These are phyloP conservation scores for Fusarium globosum DNA, from an alignment of 2,329 filamentous ascomycete genomes.

Conservation along the genomic window DNA sequence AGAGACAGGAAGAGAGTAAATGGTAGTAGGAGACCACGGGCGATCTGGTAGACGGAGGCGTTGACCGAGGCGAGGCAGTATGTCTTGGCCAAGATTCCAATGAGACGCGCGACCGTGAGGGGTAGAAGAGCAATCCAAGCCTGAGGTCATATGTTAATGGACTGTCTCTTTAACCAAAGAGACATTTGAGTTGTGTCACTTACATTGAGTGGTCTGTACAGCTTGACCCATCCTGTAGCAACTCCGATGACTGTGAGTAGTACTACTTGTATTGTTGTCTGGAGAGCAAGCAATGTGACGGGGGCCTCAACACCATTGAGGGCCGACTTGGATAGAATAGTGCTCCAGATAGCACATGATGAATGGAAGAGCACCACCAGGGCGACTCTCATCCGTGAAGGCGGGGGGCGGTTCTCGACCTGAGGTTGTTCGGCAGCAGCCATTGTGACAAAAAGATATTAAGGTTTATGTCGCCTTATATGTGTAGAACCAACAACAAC, in stretches of 20 bases:
- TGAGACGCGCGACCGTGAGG: conserved; percentile 41
- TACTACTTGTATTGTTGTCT: conserved; percentile 41
- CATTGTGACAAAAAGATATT: conserved; percentile 28
- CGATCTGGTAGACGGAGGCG: conserved; percentile 45
- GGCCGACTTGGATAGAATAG: conserved; percentile 44
- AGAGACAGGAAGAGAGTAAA: conserved; percentile 44
- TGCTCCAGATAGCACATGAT: conserved; percentile 44
- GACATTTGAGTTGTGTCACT: not conserved
- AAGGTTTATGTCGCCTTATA: conserved; percentile 8
- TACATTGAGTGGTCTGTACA: conserved; percentile 38
- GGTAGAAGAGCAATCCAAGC: conserved; percentile 42
- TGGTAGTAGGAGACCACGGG: conserved; percentile 41
- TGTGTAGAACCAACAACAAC: not conserved
- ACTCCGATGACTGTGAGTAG: conserved; percentile 39
- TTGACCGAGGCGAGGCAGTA: conserved; percentile 45
- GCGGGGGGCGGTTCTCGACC: conserved; percentile 30
- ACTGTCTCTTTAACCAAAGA: not conserved
- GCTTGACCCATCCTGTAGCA: conserved; percentile 42
- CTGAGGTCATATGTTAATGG: conserved; percentile 9
- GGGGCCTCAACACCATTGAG: conserved; percentile 44
- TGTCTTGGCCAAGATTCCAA: conserved; percentile 44
- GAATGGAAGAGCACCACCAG: conserved; percentile 44
- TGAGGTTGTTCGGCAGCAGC: conserved; percentile 32
- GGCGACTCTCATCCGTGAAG: conserved; percentile 36
- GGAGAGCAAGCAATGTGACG: conserved; percentile 42